Conservation (phyloP, 2,329 filamentous ascomycete genomes). For the Talaromyces pinophilus region DNA sequence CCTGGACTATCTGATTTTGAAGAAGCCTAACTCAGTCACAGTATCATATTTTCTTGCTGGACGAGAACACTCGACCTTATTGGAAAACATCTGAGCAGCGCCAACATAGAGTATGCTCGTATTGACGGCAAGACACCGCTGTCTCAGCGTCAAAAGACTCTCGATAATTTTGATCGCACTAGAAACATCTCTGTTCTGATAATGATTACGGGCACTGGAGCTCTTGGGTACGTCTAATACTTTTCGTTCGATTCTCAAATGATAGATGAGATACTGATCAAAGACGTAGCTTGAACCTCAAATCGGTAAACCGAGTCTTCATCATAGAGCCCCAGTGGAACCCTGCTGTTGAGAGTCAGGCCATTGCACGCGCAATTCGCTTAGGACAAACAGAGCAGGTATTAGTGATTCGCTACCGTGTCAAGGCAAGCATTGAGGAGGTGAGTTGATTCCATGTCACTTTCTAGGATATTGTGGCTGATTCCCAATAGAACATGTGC, state of each 20-base stretch:
- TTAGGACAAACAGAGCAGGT: conserved; percentile 51
- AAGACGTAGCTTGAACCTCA: conserved; percentile 50
- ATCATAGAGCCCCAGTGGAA: conserved; percentile 60
- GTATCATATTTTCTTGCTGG: conserved; percentile 53
- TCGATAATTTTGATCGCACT: conserved; percentile 42
- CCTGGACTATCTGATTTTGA: background rate
- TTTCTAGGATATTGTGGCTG: background rate
- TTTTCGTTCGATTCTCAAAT: background rate
- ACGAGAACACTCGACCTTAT: conserved; percentile 47
- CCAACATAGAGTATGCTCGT: conserved; percentile 26
- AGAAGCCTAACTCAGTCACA: conserved; percentile 26
- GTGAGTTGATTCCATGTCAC: conserved; percentile 33
- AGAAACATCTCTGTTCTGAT: conserved; percentile 44
- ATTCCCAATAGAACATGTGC: conserved; percentile 5
- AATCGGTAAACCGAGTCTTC: conserved; percentile 51
- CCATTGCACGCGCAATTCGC: conserved; percentile 52
- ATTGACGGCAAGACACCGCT: conserved; percentile 51
- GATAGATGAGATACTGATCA: background rate
- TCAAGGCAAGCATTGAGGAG: conserved; percentile 48
- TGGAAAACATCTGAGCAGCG: conserved; percentile 9
- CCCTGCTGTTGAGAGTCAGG: conserved; percentile 55
- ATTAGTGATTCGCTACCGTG: conserved; percentile 49
- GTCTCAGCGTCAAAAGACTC: conserved; percentile 38
- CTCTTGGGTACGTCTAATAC: conserved; percentile 47
- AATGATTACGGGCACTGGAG: conserved; percentile 57